Evolutionary conservation across 352 stramenopile genomes (phyloP).

Genomic region (Phytophthora macrochlamydospora): DNA sequence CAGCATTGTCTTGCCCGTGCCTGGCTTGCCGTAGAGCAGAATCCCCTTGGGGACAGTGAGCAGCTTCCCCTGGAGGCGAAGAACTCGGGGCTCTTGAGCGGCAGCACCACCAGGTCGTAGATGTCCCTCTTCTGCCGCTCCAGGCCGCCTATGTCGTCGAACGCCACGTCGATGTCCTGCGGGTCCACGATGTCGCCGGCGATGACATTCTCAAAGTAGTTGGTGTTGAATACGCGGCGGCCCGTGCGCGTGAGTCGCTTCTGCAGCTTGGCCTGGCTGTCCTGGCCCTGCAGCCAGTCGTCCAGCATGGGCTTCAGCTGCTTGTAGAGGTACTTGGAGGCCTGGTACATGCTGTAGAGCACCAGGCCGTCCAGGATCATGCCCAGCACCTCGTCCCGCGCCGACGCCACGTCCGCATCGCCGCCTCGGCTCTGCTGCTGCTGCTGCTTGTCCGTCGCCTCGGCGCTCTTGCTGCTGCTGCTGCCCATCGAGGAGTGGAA

Average conservation of each 20-base stretch:
- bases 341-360: conserved; percentile 84
- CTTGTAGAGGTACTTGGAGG: conserved; percentile 88
- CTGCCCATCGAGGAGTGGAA: conserved; percentile 53
- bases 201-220: conserved; percentile 92
- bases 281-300: conserved; percentile 67
- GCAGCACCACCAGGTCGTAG: conserved; percentile 95
- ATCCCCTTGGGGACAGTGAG: conserved; percentile 89
- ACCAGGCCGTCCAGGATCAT: conserved; percentile 81
- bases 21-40: conserved; percentile 81
- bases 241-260: conserved; percentile 68
- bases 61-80: conserved; percentile 88
- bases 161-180: conserved; percentile 90
- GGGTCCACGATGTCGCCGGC: conserved; percentile 95
- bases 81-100: conserved; percentile 91
- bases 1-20: conserved; percentile 93
- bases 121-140: conserved; percentile 96
- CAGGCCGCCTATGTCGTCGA: conserved; percentile 96
- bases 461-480: conserved; percentile 59
- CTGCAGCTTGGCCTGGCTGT: conserved; percentile 74
- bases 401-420: conserved; percentile 25
- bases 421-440: neutral
- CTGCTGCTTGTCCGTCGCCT: conserved; percentile 18
- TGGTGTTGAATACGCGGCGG: conserved; percentile 76
- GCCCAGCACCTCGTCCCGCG: conserved; percentile 69
- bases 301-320: conserved; percentile 86